Evolutionary conservation across 2,329 filamentous ascomycete species (phyloP), one percentile per base, ranked within the genome.

Genomic region (Ilyonectria robusta): DNA sequence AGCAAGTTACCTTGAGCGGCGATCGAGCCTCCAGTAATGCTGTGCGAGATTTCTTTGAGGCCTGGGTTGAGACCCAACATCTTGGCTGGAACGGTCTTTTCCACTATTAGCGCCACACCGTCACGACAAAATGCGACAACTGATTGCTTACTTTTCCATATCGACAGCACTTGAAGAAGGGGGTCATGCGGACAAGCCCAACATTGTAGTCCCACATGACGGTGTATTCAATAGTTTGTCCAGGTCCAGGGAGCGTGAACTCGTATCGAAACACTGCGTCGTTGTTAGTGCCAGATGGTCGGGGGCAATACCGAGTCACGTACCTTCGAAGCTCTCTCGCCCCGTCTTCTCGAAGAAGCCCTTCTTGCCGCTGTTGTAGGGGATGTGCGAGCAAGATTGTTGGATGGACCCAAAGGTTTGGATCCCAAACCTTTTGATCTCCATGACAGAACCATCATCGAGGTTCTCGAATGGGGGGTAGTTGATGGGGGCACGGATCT

Each of bases 201-300:
- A 95, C 90, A 75, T 97, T 95, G 83, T 98, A 98, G 80, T 99
- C 96, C 96, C 96, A 99, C 89, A 98, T 94, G 67, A 98, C 91
- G 1, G 88, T 89, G 78, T 92, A 95, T 59, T 88, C 85, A 69
- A 85, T 87, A 2, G 91, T 87, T 51, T 92, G 88, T 11, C 86
- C 89, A 0, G 93, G 93, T 11, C 86, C 89, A 0, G 93, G 93
- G 4, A 92, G 79, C 72, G 86, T 88, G 84, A 97, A 98, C 40
- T 89, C 90, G 80, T 98, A 98, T 60, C 70, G 70, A 68, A 76
- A 76, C 17, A 76, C 73, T 76, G 35, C 19, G 8, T 15, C 23
- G 15, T 47, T 21, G 23, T 64, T 17, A 64, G 33, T 58, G 2
- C 26, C 51, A 42, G 55, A 58, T 40, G 31, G 9, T 21, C 31